Base-by-base conservation (phyloP, 371 early-diverging fungal species). In the Blyttiomyces sp. region DNA sequence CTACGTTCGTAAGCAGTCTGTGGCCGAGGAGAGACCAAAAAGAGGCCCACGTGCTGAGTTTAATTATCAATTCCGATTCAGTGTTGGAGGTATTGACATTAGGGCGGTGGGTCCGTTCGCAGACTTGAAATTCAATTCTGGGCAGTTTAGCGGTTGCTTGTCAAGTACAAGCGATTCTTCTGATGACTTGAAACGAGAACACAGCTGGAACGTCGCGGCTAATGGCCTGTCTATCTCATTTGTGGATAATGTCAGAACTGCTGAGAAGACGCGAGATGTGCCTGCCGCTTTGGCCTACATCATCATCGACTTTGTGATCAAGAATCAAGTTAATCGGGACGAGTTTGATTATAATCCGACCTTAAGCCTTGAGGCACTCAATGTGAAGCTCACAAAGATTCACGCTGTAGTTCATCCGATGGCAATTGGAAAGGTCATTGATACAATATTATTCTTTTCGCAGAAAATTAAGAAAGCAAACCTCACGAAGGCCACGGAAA, bases 341-440 rank as follows among this genome's bases (percentile, higher is more conserved):
- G 61, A 50, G 26, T 46, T 51, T 33, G 26, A 13, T n/a, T 5
- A n/a, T 59, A 17, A 42, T 54, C 43, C 32, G 45, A 4, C 31
- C 26, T 63, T 36, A 35, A 56, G 53, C 6, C 63, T 83, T 24
- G 76, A 77, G 13, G 74, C 84, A 2, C 77, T 83, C 27, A 74
- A 76, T 51, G 64, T 91, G 1, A 69, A 75, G 24, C 61, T 90
- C 30, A 51, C 73, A 9, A 83, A 85, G 53, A 73, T 89, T 6
- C 86, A 86, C 55, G 85, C 86, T 0, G 81, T 90, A 6, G 83
- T 90, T 86, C 90, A 88, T 45, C 90, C 91, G 0, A 84, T 81
- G 60, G 88, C 90, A 0, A 66, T 91, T 0, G 86, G 87, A 19
- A 81, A 79, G 43, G 69, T 89, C 17, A 80, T 85, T 2, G 90